phyloP scores from a whole-genome alignment of 768 basidiomycete genomes.

The Leccinum longicurvipes region DNA sequence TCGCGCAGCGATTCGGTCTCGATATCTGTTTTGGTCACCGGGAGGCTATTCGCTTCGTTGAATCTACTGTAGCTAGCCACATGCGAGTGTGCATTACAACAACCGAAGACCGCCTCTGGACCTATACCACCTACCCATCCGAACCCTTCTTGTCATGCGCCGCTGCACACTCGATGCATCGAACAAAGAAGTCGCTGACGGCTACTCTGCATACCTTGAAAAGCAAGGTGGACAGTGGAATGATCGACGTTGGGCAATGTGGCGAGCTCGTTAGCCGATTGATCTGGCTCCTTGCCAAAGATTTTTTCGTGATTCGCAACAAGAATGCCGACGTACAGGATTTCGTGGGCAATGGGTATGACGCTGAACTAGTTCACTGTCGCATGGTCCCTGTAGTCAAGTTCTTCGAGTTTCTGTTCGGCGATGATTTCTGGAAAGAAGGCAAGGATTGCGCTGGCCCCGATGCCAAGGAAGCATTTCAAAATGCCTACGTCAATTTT shows the following conservation, averaged over 20 bases:
- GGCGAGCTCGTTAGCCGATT: slow-evolving; percentile 11
- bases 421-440: not conserved
- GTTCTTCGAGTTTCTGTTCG: slow-evolving; percentile 4
- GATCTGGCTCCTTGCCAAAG: not conserved
- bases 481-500: not conserved
- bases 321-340: not conserved
- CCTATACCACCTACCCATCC: not conserved
- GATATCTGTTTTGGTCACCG: not conserved
- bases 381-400: not conserved
- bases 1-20: not conserved
- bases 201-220: not conserved
- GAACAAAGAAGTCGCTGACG: not conserved
- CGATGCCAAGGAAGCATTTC: not conserved
- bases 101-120: not conserved
- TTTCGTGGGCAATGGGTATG: not conserved
- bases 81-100: not conserved
- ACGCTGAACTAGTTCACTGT: not conserved
- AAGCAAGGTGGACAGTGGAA: not conserved
- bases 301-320: not conserved
- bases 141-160: not conserved
- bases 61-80: not conserved
- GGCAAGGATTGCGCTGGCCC: not conserved
- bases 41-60: not conserved
- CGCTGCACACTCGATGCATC: not conserved
- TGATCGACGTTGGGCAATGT: not conserved